phyloP scores from a whole-genome alignment of 1,284 basidiomycete species.

The Flammula alnicola region DNA sequence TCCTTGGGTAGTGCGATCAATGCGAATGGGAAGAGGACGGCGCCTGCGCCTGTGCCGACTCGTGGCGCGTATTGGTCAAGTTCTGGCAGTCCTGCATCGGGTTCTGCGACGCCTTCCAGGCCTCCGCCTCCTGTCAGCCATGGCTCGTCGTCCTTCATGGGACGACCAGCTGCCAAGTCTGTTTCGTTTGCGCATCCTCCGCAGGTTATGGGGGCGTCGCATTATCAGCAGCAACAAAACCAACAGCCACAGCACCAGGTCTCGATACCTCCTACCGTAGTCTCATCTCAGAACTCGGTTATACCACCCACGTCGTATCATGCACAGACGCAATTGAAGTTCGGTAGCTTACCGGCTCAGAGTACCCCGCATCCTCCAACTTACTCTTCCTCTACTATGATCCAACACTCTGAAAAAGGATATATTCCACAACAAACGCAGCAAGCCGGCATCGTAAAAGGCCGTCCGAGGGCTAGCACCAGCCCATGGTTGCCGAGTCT shows the following conservation, averaged over 20 bases:
- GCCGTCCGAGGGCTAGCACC: conserved; percentile 71
- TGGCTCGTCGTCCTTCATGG: conserved; percentile 20
- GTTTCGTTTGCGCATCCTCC: conserved; percentile 52
- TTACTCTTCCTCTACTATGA: not conserved
- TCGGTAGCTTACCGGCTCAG: conserved; percentile 15
- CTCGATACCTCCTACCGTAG: not conserved
- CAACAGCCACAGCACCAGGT: conserved; percentile 5
- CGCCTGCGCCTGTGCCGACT: conserved; percentile 18
- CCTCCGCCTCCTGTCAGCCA: conserved; percentile 11
- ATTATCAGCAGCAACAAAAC: conserved; percentile 10
- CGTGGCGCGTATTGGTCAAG: conserved; percentile 25
- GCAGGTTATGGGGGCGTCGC: conserved; percentile 9
- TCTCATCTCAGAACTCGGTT: not conserved
- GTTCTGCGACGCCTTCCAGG: conserved; percentile 8
- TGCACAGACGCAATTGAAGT: conserved; percentile 17
- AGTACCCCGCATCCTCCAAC: not conserved
- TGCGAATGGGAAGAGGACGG: conserved; percentile 41
- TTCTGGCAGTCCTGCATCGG: conserved; percentile 3
- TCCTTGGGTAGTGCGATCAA: conserved; percentile 26
- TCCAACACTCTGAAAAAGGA: no score
- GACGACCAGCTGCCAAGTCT: conserved; percentile 51
- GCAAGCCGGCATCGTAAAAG: conserved; percentile 30
- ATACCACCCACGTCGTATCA: not conserved
- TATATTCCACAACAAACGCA: conserved; percentile 16
- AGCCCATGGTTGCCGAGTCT: conserved; percentile 67